Evolutionary conservation across 202 grass and related monocot genomes (phyloP), one percentile per base, ranked within the genome.

Genomic region (Saccharum hybrid): DNA sequence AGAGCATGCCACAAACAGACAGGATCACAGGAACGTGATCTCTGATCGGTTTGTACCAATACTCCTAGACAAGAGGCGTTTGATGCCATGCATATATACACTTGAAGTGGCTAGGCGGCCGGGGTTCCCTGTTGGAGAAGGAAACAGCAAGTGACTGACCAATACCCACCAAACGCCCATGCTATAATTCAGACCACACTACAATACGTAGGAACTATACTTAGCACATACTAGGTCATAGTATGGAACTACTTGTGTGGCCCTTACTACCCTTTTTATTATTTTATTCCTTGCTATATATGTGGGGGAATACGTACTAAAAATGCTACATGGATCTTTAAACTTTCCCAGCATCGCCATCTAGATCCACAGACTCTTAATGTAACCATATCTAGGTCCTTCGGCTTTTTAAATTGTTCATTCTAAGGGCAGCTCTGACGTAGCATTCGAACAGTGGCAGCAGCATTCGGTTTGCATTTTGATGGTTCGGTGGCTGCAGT

Each of bases 1-100:
- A 46, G 28, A 43, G 41, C 68, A 71, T 74, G 71, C 71, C 71
- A 74, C 71, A 74, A 74, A 52, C 28, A 74, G 71, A 74, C 46
- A 54, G 28, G 16, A 7, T 52, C 49, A 18, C 56, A 59, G 19
- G 4, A 11, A 18, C 71, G 71, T 26, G 21, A 42, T 68, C 66
- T n/a, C 7, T 45, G 42, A 72, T 34, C 45, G 19, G 5, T 16
- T 16, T 74, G 45, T 72, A 72, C 70, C 69, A 72, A 49, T 72
- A 45, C 7, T 22, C 21, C 4, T 30, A 22, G 3, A 23, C 21
- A 26, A 26, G 51, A 54, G 51, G 5, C 51, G 19, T 56, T 56
- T 56, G 2, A 60, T 23, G 3, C n/a, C 10, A 28, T 61, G 57
- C 22, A 63, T 63, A 30, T 6, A 30, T 14, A 12, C 61, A 15